These are phyloP conservation scores for Lichtheimia corymbifera DNA, from an alignment of 371 early-diverging fungal genomes.

Conservation along the genomic window DNA sequence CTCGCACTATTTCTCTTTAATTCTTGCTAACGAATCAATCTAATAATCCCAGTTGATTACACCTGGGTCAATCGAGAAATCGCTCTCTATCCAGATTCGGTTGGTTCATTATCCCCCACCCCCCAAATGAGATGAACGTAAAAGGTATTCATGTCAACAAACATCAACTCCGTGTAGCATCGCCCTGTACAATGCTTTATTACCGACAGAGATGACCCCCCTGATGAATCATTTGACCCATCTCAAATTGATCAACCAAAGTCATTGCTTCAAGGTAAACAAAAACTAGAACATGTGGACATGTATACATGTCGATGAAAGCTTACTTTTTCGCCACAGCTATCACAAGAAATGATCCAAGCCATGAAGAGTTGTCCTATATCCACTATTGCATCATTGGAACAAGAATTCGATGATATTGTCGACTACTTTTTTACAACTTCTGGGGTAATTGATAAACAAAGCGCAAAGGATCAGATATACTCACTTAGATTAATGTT, in stretches of 20 bases:
- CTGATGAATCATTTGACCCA: conserved; percentile 9
- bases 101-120: background rate
- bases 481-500: background rate
- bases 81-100: conserved; percentile 13
- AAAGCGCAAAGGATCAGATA: too few species aligned
- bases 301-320: background rate
- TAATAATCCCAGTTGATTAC: background rate
- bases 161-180: conserved; percentile 6
- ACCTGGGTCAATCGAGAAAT: conserved; percentile 6
- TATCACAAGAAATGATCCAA: conserved; percentile 1
- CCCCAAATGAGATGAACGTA: too few species aligned
- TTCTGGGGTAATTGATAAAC: background rate
- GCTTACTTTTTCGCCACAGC: background rate
- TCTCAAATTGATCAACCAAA: conserved; percentile 1
- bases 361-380: background rate
- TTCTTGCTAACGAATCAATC: background rate
- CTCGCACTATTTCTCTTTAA: background rate
- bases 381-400: background rate
- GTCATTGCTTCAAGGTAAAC: conserved; percentile 9
- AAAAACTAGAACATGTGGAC: background rate
- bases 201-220: conserved; percentile 18
- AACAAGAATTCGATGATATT: conserved; percentile 9
- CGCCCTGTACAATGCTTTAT: conserved; percentile 10
- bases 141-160: background rate
- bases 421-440: conserved; percentile 10